Conservation (phyloP, 257 asterid species). For the Marsdenia floribunda region DNA sequence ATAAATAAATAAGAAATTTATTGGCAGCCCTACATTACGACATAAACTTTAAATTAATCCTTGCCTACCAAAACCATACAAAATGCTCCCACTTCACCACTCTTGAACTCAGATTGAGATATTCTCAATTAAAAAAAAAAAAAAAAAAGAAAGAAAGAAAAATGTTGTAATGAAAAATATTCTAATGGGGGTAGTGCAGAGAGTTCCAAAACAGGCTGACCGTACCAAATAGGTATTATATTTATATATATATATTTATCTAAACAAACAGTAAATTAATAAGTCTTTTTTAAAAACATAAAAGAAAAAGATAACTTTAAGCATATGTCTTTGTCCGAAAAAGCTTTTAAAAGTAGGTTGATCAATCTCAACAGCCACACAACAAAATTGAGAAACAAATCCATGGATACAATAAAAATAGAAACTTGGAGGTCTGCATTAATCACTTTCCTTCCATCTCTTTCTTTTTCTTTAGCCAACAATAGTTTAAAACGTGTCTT, state of each 20-base stretch:
- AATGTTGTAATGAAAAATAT: not conserved
- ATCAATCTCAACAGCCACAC: constrained; percentile 33
- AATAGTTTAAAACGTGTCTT: constrained; percentile 9
- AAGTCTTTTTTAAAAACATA: not conserved
- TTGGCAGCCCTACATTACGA: not conserved
- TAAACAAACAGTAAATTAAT: constrained; percentile 5
- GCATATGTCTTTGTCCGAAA: constrained; percentile 15
- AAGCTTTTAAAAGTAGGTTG: constrained; percentile 9
- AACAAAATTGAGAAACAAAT: constrained; percentile 19
- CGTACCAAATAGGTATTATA: not conserved
- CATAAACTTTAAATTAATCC: not conserved
- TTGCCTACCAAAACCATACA: not conserved
- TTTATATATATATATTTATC: no score
- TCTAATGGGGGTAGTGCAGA: not conserved
- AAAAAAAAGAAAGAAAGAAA: no score
- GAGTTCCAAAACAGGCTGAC: constrained; percentile 11
- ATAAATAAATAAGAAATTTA: not conserved
- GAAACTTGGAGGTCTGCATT: not conserved
- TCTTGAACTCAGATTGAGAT: constrained; percentile 1
- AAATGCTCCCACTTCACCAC: constrained; percentile 2
- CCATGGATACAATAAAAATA: constrained; percentile 5
- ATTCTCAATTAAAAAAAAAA: not conserved
- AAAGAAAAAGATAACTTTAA: constrained; percentile 7
- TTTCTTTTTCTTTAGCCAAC: constrained; percentile 1
- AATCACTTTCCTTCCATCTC: constrained; percentile 17